Evolutionary conservation across 176 grass and related monocot species (phyloP).

Genomic region (bread wheat (Triticum aestivum)): DNA sequence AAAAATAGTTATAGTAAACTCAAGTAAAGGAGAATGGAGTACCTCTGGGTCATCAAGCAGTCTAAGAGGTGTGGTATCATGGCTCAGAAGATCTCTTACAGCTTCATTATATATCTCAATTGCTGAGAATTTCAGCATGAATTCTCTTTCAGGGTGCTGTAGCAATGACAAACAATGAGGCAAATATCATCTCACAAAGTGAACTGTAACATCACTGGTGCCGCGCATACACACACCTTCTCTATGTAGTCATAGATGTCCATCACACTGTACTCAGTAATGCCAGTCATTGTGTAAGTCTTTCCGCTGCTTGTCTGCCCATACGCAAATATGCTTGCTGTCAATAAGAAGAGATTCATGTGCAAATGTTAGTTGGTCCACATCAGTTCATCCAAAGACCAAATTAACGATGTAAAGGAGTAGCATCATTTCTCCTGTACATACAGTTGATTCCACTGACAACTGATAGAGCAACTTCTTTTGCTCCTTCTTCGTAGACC

Average conservation of each 20-base stretch:
- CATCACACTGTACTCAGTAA: constrained; percentile 67
- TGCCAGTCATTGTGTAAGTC: constrained; percentile 92
- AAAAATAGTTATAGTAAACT: constrained; percentile 14
- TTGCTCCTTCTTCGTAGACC: constrained; percentile 89
- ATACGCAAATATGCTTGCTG: constrained; percentile 98
- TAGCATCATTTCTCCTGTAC: constrained; percentile 8
- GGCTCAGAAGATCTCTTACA: constrained; percentile 85
- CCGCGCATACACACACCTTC: constrained; percentile 38
- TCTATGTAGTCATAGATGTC: constrained; percentile 89
- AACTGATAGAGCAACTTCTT: constrained; percentile 86
- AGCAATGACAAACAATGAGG: constrained; percentile 10
- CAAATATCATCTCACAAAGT: neutral
- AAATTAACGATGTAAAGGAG: neutral
- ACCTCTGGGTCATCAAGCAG: constrained; percentile 99
- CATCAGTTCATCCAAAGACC: neutral
- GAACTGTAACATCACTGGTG: neutral
- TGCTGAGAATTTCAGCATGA: constrained; percentile 89
- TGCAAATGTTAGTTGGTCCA: constrained; percentile 11
- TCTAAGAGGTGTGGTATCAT: constrained; percentile 69
- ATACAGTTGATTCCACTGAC: constrained; percentile 92
- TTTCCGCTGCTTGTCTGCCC: constrained; percentile 98
- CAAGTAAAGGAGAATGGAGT: constrained; percentile 28
- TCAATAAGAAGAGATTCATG: constrained; percentile 31
- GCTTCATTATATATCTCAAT: constrained; percentile 99
- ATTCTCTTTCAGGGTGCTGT: constrained; percentile 88